Percentiles rank a stretch among this genome's conserved stretches.
Evolutionary conservation across 1,284 basidiomycete species (phyloP).

Genomic region (Marasmius sp.): DNA sequence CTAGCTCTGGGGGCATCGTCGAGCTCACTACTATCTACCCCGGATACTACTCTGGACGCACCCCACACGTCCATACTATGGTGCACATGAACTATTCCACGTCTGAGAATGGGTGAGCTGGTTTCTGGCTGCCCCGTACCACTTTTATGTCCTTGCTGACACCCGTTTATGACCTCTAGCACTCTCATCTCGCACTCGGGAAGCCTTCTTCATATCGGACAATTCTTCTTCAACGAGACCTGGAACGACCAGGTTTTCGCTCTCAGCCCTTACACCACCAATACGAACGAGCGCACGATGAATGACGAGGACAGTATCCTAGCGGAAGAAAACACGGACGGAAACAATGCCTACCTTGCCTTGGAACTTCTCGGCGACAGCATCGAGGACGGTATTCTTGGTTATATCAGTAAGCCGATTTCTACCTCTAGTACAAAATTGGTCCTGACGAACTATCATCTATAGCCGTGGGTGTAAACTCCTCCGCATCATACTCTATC

Average conservation of each 20-base stretch:
- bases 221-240: constrained; percentile 41
- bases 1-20: constrained; percentile 49
- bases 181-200: constrained; percentile 30
- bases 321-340: constrained; percentile 21
- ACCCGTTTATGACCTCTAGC: constrained; percentile 12
- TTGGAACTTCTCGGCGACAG: constrained; percentile 2
- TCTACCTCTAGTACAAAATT: no score
- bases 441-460: not conserved
- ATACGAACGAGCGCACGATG: constrained; percentile 21
- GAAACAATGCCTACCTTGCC: constrained; percentile 27
- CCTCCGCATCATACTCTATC: constrained; percentile 2
- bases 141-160: not conserved
- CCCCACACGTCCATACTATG: constrained; percentile 33
- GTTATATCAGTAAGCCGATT: not conserved
- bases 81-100: constrained; percentile 27
- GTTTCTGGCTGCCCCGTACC: constrained; percentile 24
- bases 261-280: constrained; percentile 23
- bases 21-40: constrained; percentile 55
- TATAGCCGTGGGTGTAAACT: constrained; percentile 5
- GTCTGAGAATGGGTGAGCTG: constrained; percentile 31
- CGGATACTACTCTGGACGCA: constrained; percentile 36
- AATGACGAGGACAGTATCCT: constrained; percentile 27
- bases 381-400: constrained; percentile 3
- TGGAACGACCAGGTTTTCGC: constrained; percentile 35
- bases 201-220: constrained; percentile 36